Evolutionary conservation across 495 filamentous ascomycete species (phyloP), one percentile per base, ranked within the genome.

Genomic region (Penicillium bialowiezense): DNA sequence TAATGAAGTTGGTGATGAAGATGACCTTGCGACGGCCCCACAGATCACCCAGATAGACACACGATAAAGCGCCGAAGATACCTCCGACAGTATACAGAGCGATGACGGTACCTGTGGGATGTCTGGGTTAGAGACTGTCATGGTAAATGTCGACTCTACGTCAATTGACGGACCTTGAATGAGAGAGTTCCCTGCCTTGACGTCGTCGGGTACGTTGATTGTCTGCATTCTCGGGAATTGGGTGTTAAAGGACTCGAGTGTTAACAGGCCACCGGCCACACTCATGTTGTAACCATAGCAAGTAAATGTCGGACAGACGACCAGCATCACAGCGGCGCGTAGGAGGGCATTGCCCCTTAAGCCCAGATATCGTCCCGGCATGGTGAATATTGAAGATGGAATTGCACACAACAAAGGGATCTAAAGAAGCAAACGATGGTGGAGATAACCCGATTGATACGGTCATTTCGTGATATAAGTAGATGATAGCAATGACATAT

Each of bases 211-310:
- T 7, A 70, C 70, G 55, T 72, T 62, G 13, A 76, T 58, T 6
- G 78, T 82, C 46, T 82, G 71, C 66, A 82, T 77, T 32, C 68
- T 48, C 3, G 77, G 78, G 39, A 82, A 82, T 24, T 70, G 70
- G 26, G 55, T 48, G 8, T 67, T 67, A 56, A 75, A 81, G 9
- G 65, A 58, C 29, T 56, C 50, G 10, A 72, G 64, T 2, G 69
- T 72, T 49, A 72, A 51, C 29, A 72, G 38, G 46, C 72, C 70
- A 33, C 74, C 71, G 23, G 70, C 60, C 26, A 73, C 73, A 24
- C 73, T 71, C 51, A 77, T 68, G 47, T 79, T 78, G 60, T 75
- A 78, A 17, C 74, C 76, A 68, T 79, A 79, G 38, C 75, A 67
- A 33, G 74, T 65, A 48, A 76, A 79, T 10, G 71, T 70, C 39